Conservation (phyloP, 805 yeast genomes). For the Candida verbasci region DNA sequence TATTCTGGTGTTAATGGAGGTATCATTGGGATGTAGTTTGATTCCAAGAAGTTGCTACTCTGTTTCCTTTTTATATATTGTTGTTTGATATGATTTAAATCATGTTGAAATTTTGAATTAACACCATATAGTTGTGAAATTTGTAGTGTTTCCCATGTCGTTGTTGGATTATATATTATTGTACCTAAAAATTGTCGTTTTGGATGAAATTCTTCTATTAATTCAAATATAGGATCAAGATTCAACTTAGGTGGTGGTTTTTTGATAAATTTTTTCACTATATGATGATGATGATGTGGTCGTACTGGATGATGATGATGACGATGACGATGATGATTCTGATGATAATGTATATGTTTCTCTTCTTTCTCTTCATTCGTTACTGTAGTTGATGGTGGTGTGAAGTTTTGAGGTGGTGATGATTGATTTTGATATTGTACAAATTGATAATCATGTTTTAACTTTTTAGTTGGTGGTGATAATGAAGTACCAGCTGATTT, state of each 20-base stretch:
- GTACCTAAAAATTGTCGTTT: constrained; percentile 45
- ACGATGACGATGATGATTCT: no score
- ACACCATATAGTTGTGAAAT: constrained; percentile 26
- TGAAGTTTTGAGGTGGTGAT: not conserved
- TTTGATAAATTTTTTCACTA: constrained; percentile 1
- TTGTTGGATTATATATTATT: constrained; percentile 53
- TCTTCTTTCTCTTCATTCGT: not conserved
- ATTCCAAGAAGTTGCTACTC: not conserved
- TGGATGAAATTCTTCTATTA: constrained; percentile 25
- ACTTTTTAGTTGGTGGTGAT: not conserved
- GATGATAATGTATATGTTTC: not conserved
- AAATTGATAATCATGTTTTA: not conserved
- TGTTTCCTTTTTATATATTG: constrained; percentile 20
- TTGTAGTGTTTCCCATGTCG: constrained; percentile 43
- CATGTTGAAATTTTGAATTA: constrained; percentile 24
- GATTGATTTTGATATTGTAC: constrained; percentile 1
- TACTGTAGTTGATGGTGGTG: not conserved
- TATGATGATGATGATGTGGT: not conserved
- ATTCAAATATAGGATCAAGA: constrained; percentile 16
- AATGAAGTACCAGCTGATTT: no score
- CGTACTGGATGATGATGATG: constrained; percentile 1
- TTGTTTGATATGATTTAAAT: constrained; percentile 24
- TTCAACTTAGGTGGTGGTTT: constrained; percentile 11
- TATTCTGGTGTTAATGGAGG: constrained; percentile 36
- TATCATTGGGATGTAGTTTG: constrained; percentile 32